Conservation (phyloP, 768 basidiomycete genomes). For the Tylopilus felleus region DNA sequence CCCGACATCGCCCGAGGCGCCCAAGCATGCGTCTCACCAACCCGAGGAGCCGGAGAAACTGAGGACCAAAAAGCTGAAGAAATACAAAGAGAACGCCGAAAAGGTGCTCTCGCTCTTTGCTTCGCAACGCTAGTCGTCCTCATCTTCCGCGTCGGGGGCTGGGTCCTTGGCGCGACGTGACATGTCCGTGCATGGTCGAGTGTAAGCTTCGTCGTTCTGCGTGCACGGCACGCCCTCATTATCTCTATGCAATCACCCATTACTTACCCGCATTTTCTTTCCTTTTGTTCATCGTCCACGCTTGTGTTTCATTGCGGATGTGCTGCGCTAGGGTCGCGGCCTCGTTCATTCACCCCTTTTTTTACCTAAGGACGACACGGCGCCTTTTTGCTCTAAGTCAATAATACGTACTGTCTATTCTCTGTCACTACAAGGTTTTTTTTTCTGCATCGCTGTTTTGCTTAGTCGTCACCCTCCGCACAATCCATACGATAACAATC, state of each 20-base stretch:
- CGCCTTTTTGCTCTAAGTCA: constrained; percentile 25
- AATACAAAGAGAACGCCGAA: constrained; percentile 85
- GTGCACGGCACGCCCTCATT: constrained; percentile 10
- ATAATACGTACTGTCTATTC: constrained; percentile 26
- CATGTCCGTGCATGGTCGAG: constrained; percentile 5
- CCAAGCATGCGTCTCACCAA: constrained; percentile 28
- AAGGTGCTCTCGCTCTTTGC: constrained; percentile 82
- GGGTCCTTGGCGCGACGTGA: constrained; percentile 22
- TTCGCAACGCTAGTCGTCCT: constrained; percentile 52
- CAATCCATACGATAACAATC: constrained; percentile 28
- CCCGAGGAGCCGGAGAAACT: constrained; percentile 52
- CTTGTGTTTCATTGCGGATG: constrained; percentile 10
- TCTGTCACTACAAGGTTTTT: constrained; percentile 22
- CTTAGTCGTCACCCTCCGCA: constrained; percentile 8
- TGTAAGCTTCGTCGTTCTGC: constrained; percentile 18
- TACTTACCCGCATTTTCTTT: constrained; percentile 22
- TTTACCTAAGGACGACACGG: constrained; percentile 27
- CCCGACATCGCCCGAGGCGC: constrained; percentile 30
- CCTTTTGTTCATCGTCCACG: background rate
- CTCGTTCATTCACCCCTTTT: background rate
- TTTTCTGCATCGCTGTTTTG: constrained; percentile 30
- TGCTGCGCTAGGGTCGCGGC: constrained; percentile 24
- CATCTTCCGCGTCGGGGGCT: constrained; percentile 15
- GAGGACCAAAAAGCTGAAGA: constrained; percentile 76
- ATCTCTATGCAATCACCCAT: constrained; percentile 31